Percentiles rank a stretch among this genome's conserved stretches.
These are phyloP conservation scores for Coemansia sp. DNA, from an alignment of 192 early-diverging fungal species.

Conservation along the genomic window DNA sequence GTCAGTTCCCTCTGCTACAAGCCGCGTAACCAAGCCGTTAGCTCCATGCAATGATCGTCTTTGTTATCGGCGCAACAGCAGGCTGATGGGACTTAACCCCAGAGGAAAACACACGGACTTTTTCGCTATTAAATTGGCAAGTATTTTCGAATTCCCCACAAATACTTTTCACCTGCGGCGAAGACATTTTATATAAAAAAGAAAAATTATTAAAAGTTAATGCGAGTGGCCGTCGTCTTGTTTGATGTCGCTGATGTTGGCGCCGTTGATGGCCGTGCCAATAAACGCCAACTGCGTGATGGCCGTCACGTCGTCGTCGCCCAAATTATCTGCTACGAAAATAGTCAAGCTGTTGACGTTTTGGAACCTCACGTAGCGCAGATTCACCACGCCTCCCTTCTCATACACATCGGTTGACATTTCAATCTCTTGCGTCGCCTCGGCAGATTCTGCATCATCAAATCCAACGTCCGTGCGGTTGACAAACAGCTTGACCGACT, in stretches of 20 bases:
- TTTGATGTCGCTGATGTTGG: slow-evolving; percentile 56
- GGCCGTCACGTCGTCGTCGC: slow-evolving; percentile 76
- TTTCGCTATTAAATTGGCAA: not conserved
- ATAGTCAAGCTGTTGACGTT: slow-evolving; percentile 77
- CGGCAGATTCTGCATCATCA: slow-evolving; percentile 79
- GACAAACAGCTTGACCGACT: slow-evolving; percentile 82
- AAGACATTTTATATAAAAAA: not conserved
- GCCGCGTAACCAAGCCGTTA: slow-evolving; percentile 2
- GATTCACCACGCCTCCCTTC: slow-evolving; percentile 61
- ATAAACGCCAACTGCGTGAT: slow-evolving; percentile 79
- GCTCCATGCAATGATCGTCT: not conserved
- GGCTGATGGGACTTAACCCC: not conserved
- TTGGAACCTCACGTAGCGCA: slow-evolving; percentile 95
- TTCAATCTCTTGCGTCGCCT: slow-evolving; percentile 73
- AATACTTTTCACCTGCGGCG: slow-evolving; percentile 7
- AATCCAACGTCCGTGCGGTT: slow-evolving; percentile 82
- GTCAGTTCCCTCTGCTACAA: slow-evolving; percentile 9
- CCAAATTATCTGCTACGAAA: slow-evolving; percentile 86
- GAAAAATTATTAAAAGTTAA: not conserved
- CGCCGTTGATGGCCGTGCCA: slow-evolving; percentile 65
- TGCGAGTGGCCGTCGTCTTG: slow-evolving; percentile 29
- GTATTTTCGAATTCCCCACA: slow-evolving; percentile 1
- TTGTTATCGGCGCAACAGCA: not conserved
- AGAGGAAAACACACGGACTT: slow-evolving; percentile 5
- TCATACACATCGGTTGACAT: slow-evolving; percentile 70